Evolutionary conservation across 192 early-diverging fungal genomes (phyloP), one percentile per base, ranked within the genome.

Genomic region (Obelidium mucronatum): DNA sequence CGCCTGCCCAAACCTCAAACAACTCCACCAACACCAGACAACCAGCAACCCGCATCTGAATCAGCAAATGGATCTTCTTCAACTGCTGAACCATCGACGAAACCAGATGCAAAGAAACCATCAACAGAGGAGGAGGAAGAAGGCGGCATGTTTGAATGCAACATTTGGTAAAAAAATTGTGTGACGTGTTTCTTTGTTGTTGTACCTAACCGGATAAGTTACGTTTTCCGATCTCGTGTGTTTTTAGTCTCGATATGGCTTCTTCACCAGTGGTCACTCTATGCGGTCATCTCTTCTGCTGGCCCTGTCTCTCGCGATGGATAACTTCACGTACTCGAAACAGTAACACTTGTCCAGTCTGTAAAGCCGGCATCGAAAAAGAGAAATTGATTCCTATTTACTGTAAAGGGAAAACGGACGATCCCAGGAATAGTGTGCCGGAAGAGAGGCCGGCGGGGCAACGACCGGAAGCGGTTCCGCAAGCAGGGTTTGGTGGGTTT

Each of bases 251-350:
- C 19, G 85, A 86, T 35, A 84, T 67, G 58, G 85, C 85, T 26
- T 82, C 80, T 3, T 75, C 80, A 56, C 80, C 85, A 1, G 77
- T 86, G 22, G 77, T 86, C 3, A 86, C 85, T 1, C 64, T 86
- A 11, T 86, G 85, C 65, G 85, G 85, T n/a, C 85, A 86, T 59
- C 69, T 86, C 1, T 86, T 77, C 70, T 86, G 85, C 66, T 86
- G 81, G 82, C 74, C 77, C 35, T 86, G 84, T 42, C 4, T 82
- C 4, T 64, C 73, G 36, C 44, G 67, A 19, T 84, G 83, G 83
- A 77, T 81, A 59, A 19, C 59, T 34, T 68, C 78, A 2, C 19
- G 56, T 13, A 58, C 66, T 33, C 68, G 71, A 24, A 24, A 51
- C 33, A 53, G 81, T 0, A 78, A 82, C 40, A 63, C 81, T 19